Conservation (phyloP, 345 rosid genomes). For the Eutrema yunnanense region DNA sequence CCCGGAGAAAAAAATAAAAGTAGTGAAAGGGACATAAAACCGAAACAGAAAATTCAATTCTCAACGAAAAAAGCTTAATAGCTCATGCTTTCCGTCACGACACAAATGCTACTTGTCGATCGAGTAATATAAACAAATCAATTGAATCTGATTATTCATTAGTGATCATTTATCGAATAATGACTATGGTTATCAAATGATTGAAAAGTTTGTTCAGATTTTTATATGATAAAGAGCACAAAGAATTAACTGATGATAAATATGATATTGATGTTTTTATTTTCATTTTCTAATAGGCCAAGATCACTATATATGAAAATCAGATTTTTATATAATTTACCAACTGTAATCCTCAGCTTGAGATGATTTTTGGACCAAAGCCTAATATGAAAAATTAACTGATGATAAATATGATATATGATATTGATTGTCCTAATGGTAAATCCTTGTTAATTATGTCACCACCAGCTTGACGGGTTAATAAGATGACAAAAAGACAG, state of each 20-base stretch:
- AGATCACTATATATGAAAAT: too few species aligned
- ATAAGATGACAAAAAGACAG: background rate
- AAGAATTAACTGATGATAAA: too few species aligned
- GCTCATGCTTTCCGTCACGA: slow-evolving; percentile 25
- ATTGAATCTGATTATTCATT: background rate
- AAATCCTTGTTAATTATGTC: background rate
- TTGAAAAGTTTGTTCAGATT: background rate
- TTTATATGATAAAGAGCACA: background rate
- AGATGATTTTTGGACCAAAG: background rate
- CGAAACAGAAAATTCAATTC: background rate
- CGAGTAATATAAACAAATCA: background rate
- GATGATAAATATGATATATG: too few species aligned
- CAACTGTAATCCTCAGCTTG: background rate
- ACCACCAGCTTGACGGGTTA: background rate
- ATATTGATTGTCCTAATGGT: background rate
- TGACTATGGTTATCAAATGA: background rate
- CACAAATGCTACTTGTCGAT: background rate
- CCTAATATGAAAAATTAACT: background rate
- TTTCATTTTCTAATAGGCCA: too few species aligned
- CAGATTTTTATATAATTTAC: background rate
- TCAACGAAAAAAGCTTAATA: background rate
- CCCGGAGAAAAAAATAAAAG: background rate
- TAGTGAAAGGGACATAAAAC: background rate
- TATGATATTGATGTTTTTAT: too few species aligned
- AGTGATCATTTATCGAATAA: background rate